Evolutionary conservation across 2,329 filamentous ascomycete species (phyloP).

Genomic region (Cercospora citrullina): DNA sequence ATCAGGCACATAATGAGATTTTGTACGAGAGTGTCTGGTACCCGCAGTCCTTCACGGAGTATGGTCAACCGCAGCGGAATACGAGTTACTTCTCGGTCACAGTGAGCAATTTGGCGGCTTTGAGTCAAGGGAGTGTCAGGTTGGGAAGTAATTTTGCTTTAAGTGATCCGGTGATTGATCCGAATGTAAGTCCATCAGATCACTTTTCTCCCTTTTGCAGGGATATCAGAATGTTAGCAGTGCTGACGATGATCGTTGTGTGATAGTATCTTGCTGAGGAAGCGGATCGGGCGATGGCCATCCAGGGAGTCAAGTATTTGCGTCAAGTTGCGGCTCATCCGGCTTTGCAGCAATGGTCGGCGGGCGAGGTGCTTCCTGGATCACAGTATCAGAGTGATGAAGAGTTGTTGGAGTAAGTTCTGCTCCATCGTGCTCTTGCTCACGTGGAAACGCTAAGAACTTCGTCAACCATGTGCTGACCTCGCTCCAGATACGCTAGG

Average conservation of each 20-base stretch:
- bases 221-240: neutral
- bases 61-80: conserved; percentile 13
- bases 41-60: conserved; percentile 16
- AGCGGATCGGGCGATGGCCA: conserved; percentile 25
- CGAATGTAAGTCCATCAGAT: conserved; percentile 15
- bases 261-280: conserved; percentile 22
- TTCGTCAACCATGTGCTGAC: neutral
- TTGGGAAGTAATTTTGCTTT: conserved; percentile 12
- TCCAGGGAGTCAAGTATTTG: conserved; percentile 24
- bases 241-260: neutral
- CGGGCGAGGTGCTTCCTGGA: conserved; percentile 20
- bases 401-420: conserved; percentile 19
- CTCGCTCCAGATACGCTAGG: conserved; percentile 6
- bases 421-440: neutral
- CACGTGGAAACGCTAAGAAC: neutral
- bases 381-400: conserved; percentile 19
- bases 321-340: conserved; percentile 21
- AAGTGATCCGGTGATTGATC: conserved; percentile 21
- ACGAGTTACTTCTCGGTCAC: conserved; percentile 17
- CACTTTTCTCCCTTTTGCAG: neutral
- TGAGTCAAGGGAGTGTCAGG: conserved; percentile 16
- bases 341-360: conserved; percentile 21
- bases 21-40: conserved; percentile 24
- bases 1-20: conserved; percentile 26
- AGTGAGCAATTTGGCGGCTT: conserved; percentile 14